These are phyloP conservation scores for Podila minutissima DNA, from an alignment of 192 early-diverging fungal species.

Conservation along the genomic window DNA sequence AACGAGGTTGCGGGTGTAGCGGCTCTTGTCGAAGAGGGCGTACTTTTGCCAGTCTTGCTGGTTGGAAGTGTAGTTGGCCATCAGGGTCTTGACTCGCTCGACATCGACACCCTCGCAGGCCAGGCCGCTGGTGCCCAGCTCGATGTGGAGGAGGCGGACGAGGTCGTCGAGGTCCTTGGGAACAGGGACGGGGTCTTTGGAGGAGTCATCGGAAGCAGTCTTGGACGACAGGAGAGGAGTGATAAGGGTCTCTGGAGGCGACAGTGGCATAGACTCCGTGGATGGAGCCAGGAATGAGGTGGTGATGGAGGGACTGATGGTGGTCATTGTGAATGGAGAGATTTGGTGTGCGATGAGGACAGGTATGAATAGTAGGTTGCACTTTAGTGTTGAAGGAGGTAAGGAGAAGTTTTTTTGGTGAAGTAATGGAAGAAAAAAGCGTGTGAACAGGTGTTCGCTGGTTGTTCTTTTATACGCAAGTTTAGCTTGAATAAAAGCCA, in stretches of 20 bases:
- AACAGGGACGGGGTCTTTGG: slow-evolving; percentile 14
- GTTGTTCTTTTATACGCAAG: no score
- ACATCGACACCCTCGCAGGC: slow-evolving; percentile 67
- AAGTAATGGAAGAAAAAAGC: no score
- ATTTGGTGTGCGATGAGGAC: not conserved
- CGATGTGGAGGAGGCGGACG: slow-evolving; percentile 58
- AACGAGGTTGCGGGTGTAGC: slow-evolving; percentile 90
- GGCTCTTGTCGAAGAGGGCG: slow-evolving; percentile 75
- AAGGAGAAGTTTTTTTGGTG: no score
- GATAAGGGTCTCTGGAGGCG: not conserved
- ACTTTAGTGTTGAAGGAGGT: no score
- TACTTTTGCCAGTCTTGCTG: slow-evolving; percentile 80
- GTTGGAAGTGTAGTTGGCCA: slow-evolving; percentile 77
- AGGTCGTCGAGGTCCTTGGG: slow-evolving; percentile 62
- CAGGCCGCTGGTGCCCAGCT: slow-evolving; percentile 64
- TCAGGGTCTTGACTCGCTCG: slow-evolving; percentile 66
- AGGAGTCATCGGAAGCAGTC: not conserved
- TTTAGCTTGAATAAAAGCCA: no score
- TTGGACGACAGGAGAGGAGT: not conserved
- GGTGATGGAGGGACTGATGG: not conserved
- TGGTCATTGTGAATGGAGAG: not conserved
- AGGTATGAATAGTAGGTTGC: not conserved
- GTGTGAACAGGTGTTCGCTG: no score
- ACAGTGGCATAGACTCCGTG: not conserved
- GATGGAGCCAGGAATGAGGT: not conserved